These are phyloP conservation scores for Breynia disticha DNA, from an alignment of 441 rosid genomes.

Conservation along the genomic window DNA sequence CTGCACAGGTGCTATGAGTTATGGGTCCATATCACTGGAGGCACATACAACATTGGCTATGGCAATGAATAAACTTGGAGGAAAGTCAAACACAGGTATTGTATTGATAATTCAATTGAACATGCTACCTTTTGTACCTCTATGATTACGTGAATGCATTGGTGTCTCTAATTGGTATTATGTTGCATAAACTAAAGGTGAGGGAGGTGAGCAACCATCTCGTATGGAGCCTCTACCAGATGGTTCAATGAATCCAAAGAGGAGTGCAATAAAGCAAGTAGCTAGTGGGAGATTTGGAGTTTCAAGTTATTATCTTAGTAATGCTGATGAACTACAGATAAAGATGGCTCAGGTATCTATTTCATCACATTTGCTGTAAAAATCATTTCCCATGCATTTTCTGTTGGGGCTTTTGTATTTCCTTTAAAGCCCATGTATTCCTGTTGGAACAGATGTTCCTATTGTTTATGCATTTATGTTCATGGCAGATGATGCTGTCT, in stretches of 20 bases:
- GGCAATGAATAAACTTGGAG: slow-evolving; percentile 98
- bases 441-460: slow-evolving; percentile 43
- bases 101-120: not conserved
- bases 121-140: not conserved
- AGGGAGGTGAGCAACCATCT: slow-evolving; percentile 99
- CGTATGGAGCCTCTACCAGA: slow-evolving; percentile 93
- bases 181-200: slow-evolving; percentile 38
- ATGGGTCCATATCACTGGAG: slow-evolving; percentile 97
- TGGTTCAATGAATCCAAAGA: slow-evolving; percentile 90
- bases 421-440: slow-evolving; percentile 33
- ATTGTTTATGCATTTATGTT: slow-evolving; percentile 46
- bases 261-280: slow-evolving; percentile 98
- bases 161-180: too few species aligned
- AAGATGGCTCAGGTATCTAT: slow-evolving; percentile 98
- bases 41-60: slow-evolving; percentile 85
- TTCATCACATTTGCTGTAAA: not conserved
- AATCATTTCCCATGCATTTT: slow-evolving; percentile 4
- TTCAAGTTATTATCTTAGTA: slow-evolving; percentile 92
- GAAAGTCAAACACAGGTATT: slow-evolving; percentile 97
- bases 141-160: not conserved
- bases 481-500: slow-evolving; percentile 53
- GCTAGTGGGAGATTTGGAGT: slow-evolving; percentile 99
- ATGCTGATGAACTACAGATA: slow-evolving; percentile 97
- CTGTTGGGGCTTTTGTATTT: slow-evolving; percentile 15
- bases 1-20: slow-evolving; percentile 99